Conservation (phyloP, 805 yeast species). For the Nakazawaea ambrosiae region DNA sequence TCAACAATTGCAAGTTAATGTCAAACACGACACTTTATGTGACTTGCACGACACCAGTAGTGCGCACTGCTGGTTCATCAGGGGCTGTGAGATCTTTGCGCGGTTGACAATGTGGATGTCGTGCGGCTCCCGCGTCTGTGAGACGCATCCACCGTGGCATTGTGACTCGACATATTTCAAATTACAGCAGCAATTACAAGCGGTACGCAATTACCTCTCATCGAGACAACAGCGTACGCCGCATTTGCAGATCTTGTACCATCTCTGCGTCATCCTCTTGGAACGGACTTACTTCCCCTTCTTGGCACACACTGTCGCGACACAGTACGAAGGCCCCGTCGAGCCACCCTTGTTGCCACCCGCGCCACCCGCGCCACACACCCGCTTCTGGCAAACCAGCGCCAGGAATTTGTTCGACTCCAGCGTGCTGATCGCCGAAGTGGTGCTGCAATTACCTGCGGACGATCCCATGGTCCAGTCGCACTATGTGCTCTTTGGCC, state of each 20-base stretch:
- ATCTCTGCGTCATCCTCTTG: not conserved
- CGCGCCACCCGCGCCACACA: not conserved
- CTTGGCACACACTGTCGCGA: not conserved
- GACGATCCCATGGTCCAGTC: not conserved
- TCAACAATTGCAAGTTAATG: no score
- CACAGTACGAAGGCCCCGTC: not conserved
- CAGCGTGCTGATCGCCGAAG: not conserved
- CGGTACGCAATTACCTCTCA: no score
- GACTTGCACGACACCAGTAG: no score
- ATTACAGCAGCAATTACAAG: no score
- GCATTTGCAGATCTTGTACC: no score
- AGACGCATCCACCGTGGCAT: not conserved
- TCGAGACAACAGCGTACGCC: no score
- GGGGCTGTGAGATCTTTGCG: not conserved
- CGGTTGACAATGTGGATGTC: not conserved
- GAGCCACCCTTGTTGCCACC: conserved; percentile 1
- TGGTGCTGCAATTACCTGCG: no score
- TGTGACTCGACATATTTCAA: no score
- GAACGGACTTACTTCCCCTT: conserved; percentile 1
- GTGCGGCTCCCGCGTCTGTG: not conserved
- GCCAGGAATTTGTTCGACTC: not conserved
- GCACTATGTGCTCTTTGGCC: not conserved
- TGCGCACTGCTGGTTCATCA: not conserved
- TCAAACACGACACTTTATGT: no score
- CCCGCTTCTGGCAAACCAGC: not conserved